Base-by-base conservation (phyloP, 805 yeast species). In the Candida palmyrensis region DNA sequence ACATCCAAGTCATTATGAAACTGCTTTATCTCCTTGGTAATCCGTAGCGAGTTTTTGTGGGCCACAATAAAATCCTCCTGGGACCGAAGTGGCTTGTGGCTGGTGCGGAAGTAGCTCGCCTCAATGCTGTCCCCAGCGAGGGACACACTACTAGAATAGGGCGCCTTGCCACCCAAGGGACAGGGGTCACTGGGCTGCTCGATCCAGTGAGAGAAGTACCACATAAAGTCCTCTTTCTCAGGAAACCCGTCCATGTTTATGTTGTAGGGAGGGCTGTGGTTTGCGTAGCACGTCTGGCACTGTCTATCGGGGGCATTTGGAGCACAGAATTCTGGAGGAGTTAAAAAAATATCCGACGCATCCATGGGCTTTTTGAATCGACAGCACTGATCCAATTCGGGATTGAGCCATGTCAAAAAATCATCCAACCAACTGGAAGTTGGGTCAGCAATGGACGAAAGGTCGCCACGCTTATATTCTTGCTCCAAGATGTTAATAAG, bases 151-250 rank as follows among this genome's bases (percentile, higher is more conserved):
- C 66, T 57, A 1, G 83, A 69, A 51, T 90, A 90, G 0, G 97
- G 95, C 0, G 97, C 97, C 49, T 84, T 83, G 2, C 98, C 98
- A 3, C 96, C 97, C 18, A 90, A 62, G 1, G 97, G 96, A 55
- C 98, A 90, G 2, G 90, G 86, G 47, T 84, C 92, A 37, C 95
- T 83, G 2, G 77, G 78, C 17, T 86, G 84, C 25, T 76, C 68
- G 17, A 90, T 84, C 98, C 98, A 90, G 26, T 82, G 75, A 15
- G 73, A 56, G 51, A 88, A 81, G 45, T 68, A 86, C 28, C 63
- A 65, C 76, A 83, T 74, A 48, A 90, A 90, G 22, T 79, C 79
- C 1, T 66, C 65, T 9, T 68, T 72, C 23, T 77, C 77, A 0
- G 98, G 98, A 49, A 92, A 77, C 0, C 92, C 96, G 4, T 70